Conservation (phyloP, 805 yeast species). For the Saccharomycodes ludwigii region DNA sequence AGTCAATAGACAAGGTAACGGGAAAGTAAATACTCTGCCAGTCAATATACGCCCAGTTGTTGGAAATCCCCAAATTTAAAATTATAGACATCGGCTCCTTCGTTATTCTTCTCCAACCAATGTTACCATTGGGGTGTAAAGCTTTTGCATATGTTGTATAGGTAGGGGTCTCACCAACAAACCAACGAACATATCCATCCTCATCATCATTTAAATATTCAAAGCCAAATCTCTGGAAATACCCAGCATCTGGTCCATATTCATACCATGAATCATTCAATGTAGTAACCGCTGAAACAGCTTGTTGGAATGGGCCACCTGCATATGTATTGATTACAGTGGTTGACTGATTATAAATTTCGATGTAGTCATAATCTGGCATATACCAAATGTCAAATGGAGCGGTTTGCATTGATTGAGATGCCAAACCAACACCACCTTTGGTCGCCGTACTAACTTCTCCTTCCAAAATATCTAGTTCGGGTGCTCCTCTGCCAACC, state of each 20-base stretch:
- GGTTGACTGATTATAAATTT: conserved; percentile 50
- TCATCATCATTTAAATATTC: conserved; percentile 65
- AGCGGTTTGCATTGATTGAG: conserved; percentile 86
- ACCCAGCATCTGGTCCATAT: conserved; percentile 34
- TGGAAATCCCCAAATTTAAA: conserved; percentile 79
- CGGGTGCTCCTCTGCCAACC: conserved; percentile 87
- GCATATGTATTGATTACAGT: conserved; percentile 78
- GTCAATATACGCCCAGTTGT: conserved; percentile 86
- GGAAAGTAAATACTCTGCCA: conserved; percentile 79
- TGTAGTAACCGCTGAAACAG: conserved; percentile 70
- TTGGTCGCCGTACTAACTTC: conserved; percentile 42
- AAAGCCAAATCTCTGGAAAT: conserved; percentile 61
- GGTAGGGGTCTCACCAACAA: conserved; percentile 69
- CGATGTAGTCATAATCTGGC: conserved; percentile 76
- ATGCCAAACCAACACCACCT: conserved; percentile 54
- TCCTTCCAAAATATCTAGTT: conserved; percentile 84
- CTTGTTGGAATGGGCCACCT: conserved; percentile 92
- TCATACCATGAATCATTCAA: conserved; percentile 78
- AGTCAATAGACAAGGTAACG: conserved; percentile 62
- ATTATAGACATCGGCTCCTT: conserved; percentile 89
- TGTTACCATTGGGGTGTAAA: conserved; percentile 79
- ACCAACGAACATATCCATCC: conserved; percentile 75
- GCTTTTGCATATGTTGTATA: conserved; percentile 62
- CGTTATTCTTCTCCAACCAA: conserved; percentile 68
- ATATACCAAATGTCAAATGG: conserved; percentile 90